Conservation (phyloP, 257 asterid genomes). For the Coffea canephora region DNA sequence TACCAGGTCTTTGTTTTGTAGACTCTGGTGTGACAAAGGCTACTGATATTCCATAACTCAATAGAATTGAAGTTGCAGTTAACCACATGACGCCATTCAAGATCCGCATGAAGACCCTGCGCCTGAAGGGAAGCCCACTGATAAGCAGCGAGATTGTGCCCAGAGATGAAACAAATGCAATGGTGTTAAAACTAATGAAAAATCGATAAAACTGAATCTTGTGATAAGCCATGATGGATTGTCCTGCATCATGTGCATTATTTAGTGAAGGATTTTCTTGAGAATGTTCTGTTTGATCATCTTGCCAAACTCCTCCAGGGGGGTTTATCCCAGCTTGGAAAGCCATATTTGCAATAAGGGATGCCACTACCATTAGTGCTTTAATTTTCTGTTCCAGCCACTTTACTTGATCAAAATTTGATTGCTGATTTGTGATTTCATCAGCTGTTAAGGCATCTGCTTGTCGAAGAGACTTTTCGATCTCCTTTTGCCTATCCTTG, state of each 20-base stretch:
- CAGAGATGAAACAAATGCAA: conserved; percentile 38
- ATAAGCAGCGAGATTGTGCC: conserved; percentile 32
- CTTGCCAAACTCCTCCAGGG: conserved; percentile 34
- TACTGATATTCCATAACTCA: too few species aligned
- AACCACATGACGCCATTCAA: conserved; percentile 27
- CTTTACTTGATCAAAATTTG: not conserved
- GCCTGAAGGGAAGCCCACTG: conserved; percentile 27
- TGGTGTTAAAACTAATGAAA: conserved; percentile 17
- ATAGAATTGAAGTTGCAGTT: too few species aligned
- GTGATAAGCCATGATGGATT: conserved; percentile 11
- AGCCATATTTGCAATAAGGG: conserved; percentile 33
- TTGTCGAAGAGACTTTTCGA: conserved; percentile 26
- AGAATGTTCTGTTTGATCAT: not conserved
- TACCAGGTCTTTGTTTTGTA: too few species aligned
- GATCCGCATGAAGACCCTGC: conserved; percentile 22
- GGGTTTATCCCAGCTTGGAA: conserved; percentile 33
- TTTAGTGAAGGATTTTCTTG: not conserved
- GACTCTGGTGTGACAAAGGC: too few species aligned
- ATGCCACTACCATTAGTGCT: conserved; percentile 35
- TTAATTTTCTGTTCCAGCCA: conserved; percentile 21
- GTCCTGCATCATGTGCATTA: not conserved
- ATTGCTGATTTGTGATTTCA: not conserved
- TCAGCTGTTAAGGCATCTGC: conserved; percentile 21
- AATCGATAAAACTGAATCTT: not conserved
- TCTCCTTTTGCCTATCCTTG: conserved; percentile 27